Percentiles rank a stretch among this genome's conserved stretches.
Evolutionary conservation across 768 basidiomycete species (phyloP).

Genomic region (Brasilioporus rufonigricans): DNA sequence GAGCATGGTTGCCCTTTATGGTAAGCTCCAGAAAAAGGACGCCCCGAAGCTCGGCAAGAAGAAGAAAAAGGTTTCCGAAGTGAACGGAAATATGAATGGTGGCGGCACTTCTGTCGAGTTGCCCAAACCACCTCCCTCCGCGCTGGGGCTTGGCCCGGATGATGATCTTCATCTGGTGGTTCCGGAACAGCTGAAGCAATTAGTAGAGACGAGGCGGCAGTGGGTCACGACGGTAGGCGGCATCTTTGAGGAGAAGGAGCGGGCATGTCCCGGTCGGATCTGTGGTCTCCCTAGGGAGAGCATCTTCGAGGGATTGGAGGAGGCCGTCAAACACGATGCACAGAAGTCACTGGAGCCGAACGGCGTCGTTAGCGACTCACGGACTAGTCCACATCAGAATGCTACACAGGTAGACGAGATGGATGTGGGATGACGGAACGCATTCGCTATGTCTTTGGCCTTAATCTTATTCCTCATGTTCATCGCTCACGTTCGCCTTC

Average conservation of each 20-base stretch:
- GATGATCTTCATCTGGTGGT: constrained; percentile 63
- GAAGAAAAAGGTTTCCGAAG: constrained; percentile 61
- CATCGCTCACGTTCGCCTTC: constrained; percentile 23
- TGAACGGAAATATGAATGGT: constrained; percentile 33
- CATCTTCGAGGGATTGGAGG: constrained; percentile 73
- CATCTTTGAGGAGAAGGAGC: constrained; percentile 75
- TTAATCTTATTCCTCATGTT: constrained; percentile 30
- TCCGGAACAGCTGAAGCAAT: constrained; percentile 62
- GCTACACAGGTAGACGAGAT: constrained; percentile 58
- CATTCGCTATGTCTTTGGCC: constrained; percentile 5
- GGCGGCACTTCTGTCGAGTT: constrained; percentile 32
- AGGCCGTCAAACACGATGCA: constrained; percentile 48
- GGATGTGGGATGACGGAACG: constrained; percentile 56
- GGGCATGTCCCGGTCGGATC: constrained; percentile 61
- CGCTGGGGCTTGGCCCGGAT: constrained; percentile 66
- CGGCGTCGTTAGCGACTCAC: constrained; percentile 19
- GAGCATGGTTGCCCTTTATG: constrained; percentile 70
- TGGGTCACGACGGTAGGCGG: constrained; percentile 78
- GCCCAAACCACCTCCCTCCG: constrained; percentile 66
- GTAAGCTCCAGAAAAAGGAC: constrained; percentile 82
- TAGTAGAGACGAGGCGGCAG: constrained; percentile 72
- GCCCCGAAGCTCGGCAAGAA: constrained; percentile 65
- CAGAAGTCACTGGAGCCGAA: constrained; percentile 22
- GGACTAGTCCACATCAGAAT: constrained; percentile 38
- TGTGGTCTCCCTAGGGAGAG: constrained; percentile 77